Conservation (phyloP, 2,329 filamentous ascomycete genomes). For the Ceratocystis smalleyi region DNA sequence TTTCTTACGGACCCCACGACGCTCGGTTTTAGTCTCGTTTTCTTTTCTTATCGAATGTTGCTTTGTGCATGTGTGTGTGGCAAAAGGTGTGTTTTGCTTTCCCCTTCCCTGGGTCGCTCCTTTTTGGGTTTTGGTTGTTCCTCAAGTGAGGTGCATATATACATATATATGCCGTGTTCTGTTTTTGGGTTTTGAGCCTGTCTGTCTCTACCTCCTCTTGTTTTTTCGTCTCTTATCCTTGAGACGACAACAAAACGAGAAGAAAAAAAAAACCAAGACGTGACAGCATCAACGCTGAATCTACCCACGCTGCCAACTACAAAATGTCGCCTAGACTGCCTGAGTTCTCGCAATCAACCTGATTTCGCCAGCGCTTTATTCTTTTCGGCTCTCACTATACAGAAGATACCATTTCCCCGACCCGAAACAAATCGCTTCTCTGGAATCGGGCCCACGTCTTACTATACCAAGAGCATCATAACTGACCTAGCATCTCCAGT, state of each 20-base stretch:
- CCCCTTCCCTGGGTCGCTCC: not conserved
- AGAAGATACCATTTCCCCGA: not conserved
- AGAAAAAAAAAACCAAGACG: not conserved
- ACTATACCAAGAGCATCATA: not conserved
- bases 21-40: not conserved
- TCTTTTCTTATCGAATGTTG: not conserved
- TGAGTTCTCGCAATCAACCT: not conserved
- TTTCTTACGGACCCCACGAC: not conserved
- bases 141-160: not conserved
- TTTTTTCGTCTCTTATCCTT: not conserved
- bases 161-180: not conserved
- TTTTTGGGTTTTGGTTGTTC: not conserved
- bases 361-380: not conserved
- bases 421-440: not conserved
- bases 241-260: not conserved
- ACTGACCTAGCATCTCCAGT: not conserved
- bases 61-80: not conserved
- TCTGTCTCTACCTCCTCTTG: not conserved
- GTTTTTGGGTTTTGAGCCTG: not conserved
- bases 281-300: not conserved
- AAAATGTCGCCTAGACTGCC: not conserved
- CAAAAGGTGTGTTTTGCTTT: slow-evolving; percentile 5
- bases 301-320: not conserved
- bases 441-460: not conserved
- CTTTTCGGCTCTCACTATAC: not conserved